Evolutionary conservation across 2,329 filamentous ascomycete species (phyloP).

Genomic region (Dactylellina sp.): DNA sequence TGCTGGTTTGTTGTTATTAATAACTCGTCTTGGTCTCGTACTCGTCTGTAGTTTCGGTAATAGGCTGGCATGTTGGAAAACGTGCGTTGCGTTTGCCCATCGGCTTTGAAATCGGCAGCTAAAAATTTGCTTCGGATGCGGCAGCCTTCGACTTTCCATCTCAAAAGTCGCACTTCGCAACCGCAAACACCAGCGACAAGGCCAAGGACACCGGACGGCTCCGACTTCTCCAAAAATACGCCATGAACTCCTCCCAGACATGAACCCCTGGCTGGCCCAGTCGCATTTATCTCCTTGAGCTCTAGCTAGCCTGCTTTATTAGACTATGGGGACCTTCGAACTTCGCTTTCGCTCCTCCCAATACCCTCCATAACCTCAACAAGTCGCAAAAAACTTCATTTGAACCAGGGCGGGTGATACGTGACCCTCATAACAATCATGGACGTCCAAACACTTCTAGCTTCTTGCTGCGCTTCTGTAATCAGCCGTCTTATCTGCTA

Average conservation of each 20-base stretch:
- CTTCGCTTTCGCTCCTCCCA: constrained; percentile 10
- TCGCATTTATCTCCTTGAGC: constrained; percentile 5
- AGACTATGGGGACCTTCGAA: constrained; percentile 32
- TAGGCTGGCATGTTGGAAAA: constrained; percentile 67
- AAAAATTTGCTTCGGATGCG: constrained; percentile 24
- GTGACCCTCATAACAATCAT: constrained; percentile 9
- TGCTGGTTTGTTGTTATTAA: too few relatives aligned
- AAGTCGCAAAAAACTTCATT: background rate
- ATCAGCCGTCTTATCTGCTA: constrained; percentile 50
- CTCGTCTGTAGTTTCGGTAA: constrained; percentile 75
- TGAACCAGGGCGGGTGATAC: background rate
- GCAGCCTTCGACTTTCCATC: too few relatives aligned
- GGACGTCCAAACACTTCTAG: constrained; percentile 52
- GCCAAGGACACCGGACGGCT: constrained; percentile 20
- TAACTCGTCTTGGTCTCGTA: too few relatives aligned
- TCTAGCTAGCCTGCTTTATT: background rate
- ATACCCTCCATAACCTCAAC: constrained; percentile 33
- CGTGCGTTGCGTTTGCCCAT: constrained; percentile 24
- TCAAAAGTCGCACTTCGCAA: constrained; percentile 27
- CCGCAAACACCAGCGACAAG: constrained; percentile 4
- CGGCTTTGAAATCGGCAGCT: constrained; percentile 8
- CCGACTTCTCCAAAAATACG: constrained; percentile 17
- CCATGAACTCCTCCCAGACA: constrained; percentile 12
- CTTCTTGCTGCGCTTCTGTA: constrained; percentile 46
- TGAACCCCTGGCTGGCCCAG: background rate